Evolutionary conservation across 2,329 filamentous ascomycete genomes (phyloP).

Genomic region (Venturia asperata): DNA sequence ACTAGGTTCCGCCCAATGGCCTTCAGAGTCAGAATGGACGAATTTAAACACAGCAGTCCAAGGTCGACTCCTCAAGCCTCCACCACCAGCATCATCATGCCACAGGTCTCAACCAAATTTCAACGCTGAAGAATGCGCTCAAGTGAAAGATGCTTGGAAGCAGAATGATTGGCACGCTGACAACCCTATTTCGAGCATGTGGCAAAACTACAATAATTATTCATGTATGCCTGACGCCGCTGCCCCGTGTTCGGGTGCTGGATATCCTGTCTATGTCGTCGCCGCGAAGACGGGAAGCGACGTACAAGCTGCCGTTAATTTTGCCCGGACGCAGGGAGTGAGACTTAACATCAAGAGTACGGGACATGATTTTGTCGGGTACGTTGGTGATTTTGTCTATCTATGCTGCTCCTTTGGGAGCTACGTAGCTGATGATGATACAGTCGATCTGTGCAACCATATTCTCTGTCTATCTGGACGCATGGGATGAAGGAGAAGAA

Average conservation of each 20-base stretch:
- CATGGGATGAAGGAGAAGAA: slow-evolving; percentile 16
- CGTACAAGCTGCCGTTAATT: slow-evolving; percentile 18
- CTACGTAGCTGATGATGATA: neutral
- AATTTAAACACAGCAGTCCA: slow-evolving; percentile 9
- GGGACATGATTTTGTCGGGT: slow-evolving; percentile 19
- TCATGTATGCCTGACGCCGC: slow-evolving; percentile 17
- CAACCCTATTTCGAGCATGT: slow-evolving; percentile 14
- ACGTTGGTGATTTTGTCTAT: neutral
- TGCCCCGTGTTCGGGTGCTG: slow-evolving; percentile 13
- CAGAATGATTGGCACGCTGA: slow-evolving; percentile 8
- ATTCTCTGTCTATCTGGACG: slow-evolving; percentile 19
- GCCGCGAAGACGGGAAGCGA: slow-evolving; percentile 13
- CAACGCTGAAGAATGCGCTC: slow-evolving; percentile 1
- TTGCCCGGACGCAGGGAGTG: slow-evolving; percentile 15
- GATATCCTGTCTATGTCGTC: slow-evolving; percentile 19
- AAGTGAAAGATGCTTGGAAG: slow-evolving; percentile 2
- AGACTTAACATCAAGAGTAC: slow-evolving; percentile 18
- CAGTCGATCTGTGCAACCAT: slow-evolving; percentile 2
- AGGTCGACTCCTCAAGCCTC: slow-evolving; percentile 14
- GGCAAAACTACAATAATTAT: slow-evolving; percentile 20
- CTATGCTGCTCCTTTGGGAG: too few relatives aligned
- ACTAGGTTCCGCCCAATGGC: slow-evolving; percentile 16
- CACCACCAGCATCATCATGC: slow-evolving; percentile 17
- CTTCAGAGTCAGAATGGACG: slow-evolving; percentile 17
- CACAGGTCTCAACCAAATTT: slow-evolving; percentile 2